Percentiles rank a stretch among this genome's conserved stretches.
phyloP scores from a whole-genome alignment of 352 stramenopile species.

The Pythium apleroticum region DNA sequence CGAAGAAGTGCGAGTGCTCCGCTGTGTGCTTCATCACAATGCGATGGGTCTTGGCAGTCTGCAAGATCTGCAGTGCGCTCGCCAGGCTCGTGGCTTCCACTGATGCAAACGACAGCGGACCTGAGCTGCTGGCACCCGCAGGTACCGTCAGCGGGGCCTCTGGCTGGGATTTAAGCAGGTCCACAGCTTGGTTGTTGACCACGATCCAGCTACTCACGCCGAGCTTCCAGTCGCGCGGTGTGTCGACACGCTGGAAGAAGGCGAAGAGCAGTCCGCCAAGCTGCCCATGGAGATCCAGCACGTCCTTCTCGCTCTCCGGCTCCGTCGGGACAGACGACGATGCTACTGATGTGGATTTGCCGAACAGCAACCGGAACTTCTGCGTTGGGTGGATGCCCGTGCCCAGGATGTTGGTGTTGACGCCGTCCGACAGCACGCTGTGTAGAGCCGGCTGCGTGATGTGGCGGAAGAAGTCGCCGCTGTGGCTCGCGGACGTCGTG shows the following conservation, averaged over 20 bases:
- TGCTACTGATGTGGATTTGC: conserved; percentile 39
- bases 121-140: neutral
- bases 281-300: conserved; percentile 60
- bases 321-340: neutral
- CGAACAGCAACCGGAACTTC: conserved; percentile 72
- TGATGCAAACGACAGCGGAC: conserved; percentile 45
- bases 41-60: conserved; percentile 71
- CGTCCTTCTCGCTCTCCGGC: conserved; percentile 25
- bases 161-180: conserved; percentile 41
- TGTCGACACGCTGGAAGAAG: conserved; percentile 35
- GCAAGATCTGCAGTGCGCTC: conserved; percentile 51
- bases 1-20: conserved; percentile 68
- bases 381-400: conserved; percentile 69
- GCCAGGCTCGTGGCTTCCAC: conserved; percentile 48
- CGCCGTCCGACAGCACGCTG: conserved; percentile 38
- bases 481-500: conserved; percentile 41
- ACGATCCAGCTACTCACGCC: conserved; percentile 75
- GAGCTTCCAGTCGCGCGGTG: conserved; percentile 36
- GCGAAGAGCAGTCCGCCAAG: conserved; percentile 48
- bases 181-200: conserved; percentile 60
- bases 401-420: conserved; percentile 68
- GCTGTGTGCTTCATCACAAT: conserved; percentile 67
- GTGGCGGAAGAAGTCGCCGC: conserved; percentile 53
- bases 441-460: conserved; percentile 50
- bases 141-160: neutral